phyloP scores from a whole-genome alignment of 257 asterid species.

The Mitragyna speciosa region DNA sequence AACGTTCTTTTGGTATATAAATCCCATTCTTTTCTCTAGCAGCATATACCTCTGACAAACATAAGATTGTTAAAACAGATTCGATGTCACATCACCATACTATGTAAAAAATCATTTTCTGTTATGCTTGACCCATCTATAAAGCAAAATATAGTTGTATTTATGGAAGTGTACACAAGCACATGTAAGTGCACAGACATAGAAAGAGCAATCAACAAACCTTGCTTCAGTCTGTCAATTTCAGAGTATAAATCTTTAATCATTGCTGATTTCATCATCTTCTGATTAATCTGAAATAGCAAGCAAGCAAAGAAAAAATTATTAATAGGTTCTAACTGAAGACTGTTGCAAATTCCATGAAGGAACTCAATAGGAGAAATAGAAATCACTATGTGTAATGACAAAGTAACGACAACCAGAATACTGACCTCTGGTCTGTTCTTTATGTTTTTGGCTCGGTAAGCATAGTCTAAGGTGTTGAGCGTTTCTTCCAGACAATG shows the following conservation, averaged over 20 bases:
- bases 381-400: not conserved
- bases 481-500: slow-evolving; percentile 96
- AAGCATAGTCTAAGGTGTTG: slow-evolving; percentile 94
- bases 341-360: slow-evolving; percentile 6
- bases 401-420: slow-evolving; percentile 10
- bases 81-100: slow-evolving; percentile 2
- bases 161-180: not conserved
- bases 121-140: not conserved
- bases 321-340: not conserved
- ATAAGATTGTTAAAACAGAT: slow-evolving; percentile 12
- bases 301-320: slow-evolving; percentile 17
- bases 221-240: slow-evolving; percentile 94
- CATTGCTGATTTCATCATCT: slow-evolving; percentile 59
- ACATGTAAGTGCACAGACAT: not conserved
- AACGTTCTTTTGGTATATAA: slow-evolving; percentile 94
- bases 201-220: slow-evolving; percentile 35
- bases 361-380: slow-evolving; percentile 19
- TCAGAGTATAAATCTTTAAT: slow-evolving; percentile 47
- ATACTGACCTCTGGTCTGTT: slow-evolving; percentile 90
- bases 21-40: slow-evolving; percentile 98
- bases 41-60: slow-evolving; percentile 86
- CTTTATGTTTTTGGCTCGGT: slow-evolving; percentile 98
- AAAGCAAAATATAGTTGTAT: not conserved
- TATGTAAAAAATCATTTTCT: not conserved
- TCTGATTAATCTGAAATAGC: slow-evolving; percentile 76